Evolutionary conservation across 2,329 filamentous ascomycete genomes (phyloP).

Genomic region (Grosmannia penicillata): DNA sequence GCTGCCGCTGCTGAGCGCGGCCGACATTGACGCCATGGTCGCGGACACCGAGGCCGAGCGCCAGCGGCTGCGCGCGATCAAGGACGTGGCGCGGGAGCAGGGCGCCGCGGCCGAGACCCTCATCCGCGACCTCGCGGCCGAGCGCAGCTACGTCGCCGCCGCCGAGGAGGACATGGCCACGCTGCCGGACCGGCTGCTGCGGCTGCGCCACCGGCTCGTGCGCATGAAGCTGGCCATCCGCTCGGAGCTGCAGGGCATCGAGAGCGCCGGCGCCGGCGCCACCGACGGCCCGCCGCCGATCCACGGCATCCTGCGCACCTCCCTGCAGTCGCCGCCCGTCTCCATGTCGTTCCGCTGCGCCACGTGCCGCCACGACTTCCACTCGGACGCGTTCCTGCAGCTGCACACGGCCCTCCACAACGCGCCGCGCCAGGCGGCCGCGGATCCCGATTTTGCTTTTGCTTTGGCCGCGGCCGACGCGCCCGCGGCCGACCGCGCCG

Average conservation of each 20-base stretch:
- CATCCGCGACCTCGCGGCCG: constrained; percentile 37
- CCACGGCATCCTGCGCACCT: neutral
- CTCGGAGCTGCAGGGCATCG: constrained; percentile 52
- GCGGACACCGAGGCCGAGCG: constrained; percentile 51
- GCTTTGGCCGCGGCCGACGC: neutral
- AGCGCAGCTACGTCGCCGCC: constrained; percentile 33
- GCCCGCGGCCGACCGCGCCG: too few species aligned
- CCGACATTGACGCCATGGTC: constrained; percentile 71
- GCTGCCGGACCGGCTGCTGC: constrained; percentile 23
- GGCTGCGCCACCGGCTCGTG: constrained; percentile 8
- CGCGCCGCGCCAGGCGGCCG: neutral
- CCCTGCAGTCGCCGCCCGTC: neutral
- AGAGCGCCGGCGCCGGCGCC: constrained; percentile 24
- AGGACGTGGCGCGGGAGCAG: constrained; percentile 61
- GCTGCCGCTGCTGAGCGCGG: constrained; percentile 66
- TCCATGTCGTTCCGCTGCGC: neutral
- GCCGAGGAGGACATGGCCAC: constrained; percentile 29
- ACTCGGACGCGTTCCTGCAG: constrained; percentile 6
- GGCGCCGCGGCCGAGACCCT: constrained; percentile 56
- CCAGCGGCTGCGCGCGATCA: constrained; percentile 61
- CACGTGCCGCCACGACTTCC: constrained; percentile 5
- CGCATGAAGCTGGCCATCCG: constrained; percentile 51
- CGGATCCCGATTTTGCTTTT: too few species aligned
- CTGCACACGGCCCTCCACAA: constrained; percentile 9
- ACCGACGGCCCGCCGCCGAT: too few species aligned